A percentile compares a stretch with the other conserved stretches of the same genome.
phyloP scores from a whole-genome alignment of 257 asterid species.

The Solanum etuberosum region DNA sequence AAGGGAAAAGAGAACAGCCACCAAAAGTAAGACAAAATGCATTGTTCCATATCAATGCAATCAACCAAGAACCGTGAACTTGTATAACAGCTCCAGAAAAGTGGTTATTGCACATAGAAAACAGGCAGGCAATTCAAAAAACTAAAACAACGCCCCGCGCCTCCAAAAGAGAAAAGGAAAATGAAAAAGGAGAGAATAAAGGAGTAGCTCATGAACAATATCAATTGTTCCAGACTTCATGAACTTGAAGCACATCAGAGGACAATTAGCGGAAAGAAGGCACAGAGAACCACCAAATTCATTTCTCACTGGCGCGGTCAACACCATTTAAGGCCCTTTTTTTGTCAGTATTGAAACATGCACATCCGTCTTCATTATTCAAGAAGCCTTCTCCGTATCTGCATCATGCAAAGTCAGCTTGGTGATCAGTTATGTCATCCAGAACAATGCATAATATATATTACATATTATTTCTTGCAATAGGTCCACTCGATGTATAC shows the following conservation, averaged over 20 bases:
- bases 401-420: constrained; percentile 5
- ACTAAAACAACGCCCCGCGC: background rate
- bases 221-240: constrained; percentile 18
- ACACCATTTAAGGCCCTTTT: constrained; percentile 7
- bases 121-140: constrained; percentile 3
- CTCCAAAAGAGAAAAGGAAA: background rate
- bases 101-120: constrained; percentile 10
- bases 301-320: constrained; percentile 7
- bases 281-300: constrained; percentile 16
- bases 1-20: background rate
- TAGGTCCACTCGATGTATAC: background rate
- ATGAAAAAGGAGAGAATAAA: constrained; percentile 1
- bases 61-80: constrained; percentile 2
- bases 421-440: background rate
- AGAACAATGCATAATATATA: background rate
- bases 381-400: constrained; percentile 50
- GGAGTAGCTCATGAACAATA: constrained; percentile 21
- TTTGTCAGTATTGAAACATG: constrained; percentile 3
- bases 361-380: constrained; percentile 8
- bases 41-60: background rate
- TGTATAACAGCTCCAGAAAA: constrained; percentile 3
- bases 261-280: constrained; percentile 5
- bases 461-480: background rate
- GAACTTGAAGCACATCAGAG: constrained; percentile 16
- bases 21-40: background rate